Percentiles rank a stretch among this genome's conserved stretches.
Evolutionary conservation across 768 basidiomycete genomes (phyloP).

Genomic region (Collybia sp.): DNA sequence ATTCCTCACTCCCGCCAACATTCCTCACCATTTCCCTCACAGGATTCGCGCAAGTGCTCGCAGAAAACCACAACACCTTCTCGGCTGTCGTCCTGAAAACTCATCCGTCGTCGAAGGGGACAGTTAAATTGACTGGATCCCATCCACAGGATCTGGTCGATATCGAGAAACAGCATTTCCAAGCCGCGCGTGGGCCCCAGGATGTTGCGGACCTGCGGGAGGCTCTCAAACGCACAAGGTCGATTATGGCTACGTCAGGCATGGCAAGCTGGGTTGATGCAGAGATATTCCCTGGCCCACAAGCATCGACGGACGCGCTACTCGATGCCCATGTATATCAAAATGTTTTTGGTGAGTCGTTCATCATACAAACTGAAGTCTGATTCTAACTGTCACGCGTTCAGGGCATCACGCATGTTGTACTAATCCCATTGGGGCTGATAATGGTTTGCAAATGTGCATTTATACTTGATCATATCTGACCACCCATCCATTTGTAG

Average conservation of each 20-base stretch:
- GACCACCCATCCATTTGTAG: slow-evolving; percentile 5
- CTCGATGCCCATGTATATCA: slow-evolving; percentile 20
- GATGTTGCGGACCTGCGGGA: slow-evolving; percentile 21
- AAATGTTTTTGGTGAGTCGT: slow-evolving; percentile 16
- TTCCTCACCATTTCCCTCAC: neutral
- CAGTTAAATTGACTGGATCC: slow-evolving; percentile 22
- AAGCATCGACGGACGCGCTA: slow-evolving; percentile 13
- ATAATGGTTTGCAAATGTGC: slow-evolving; percentile 11
- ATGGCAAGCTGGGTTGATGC: slow-evolving; percentile 13
- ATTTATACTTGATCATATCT: neutral
- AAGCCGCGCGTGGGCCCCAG: slow-evolving; percentile 14
- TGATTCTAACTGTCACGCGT: neutral
- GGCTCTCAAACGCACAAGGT: slow-evolving; percentile 17
- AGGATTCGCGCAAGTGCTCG: slow-evolving; percentile 17
- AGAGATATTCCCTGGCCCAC: slow-evolving; percentile 15
- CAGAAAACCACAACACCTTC: slow-evolving; percentile 15
- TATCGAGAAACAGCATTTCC: slow-evolving; percentile 24
- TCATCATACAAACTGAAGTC: neutral
- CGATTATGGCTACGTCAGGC: slow-evolving; percentile 10
- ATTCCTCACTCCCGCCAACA: neutral
- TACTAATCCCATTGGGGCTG: slow-evolving; percentile 22
- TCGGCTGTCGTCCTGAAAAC: slow-evolving; percentile 21
- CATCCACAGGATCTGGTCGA: slow-evolving; percentile 23
- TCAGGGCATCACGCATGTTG: slow-evolving; percentile 26
- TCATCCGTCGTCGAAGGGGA: slow-evolving; percentile 23